Evolutionary conservation across 2,329 filamentous ascomycete species (phyloP), one percentile per base, ranked within the genome.

Genomic region (Colletotrichum simmondsii): DNA sequence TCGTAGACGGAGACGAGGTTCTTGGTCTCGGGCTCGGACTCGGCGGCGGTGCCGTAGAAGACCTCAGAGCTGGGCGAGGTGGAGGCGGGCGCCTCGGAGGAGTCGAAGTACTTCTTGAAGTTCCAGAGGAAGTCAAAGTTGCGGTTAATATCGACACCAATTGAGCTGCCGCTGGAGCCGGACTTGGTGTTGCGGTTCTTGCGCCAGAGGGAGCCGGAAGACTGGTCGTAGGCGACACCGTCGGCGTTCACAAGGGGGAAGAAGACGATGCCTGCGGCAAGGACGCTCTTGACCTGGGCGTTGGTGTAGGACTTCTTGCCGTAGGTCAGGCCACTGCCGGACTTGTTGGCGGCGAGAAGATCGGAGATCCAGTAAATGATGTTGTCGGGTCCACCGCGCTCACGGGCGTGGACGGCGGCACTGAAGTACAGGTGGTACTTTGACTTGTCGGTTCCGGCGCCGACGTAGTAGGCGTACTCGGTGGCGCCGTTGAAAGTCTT

Each of bases 41-140:
- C 85, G 3, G 86, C 80, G 19, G 79, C 80, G 4, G 83, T 85
- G 42, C 86, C 87, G 71, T 85, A 83, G 75, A 83, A 88, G 10
- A 80, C 80, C 76, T 86, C 81, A 0, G 81, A 83, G 61, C 78
- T 79, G 5, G 85, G 84, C 32, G 79, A 76, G 3, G 80, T 76
- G 4, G 76, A 78, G 2, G 85, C 84, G 26, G 59, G 30, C 2
- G 76, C 78, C 35, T 85, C 86, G 6, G 75, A 76, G 0, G 79
- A 71, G 42, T 81, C 81, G 78, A 88, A 89, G 60, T 82, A 79
- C 67, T 80, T 80, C 37, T 77, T 80, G 76, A 85, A 88, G 79
- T 91, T 85, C 87, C 88, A 91, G 8, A 89, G 78, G 78, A 89
- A 88, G 78, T 90, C 87, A 75, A 89, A 89, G 81, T 90, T 90